Conservation (phyloP, 768 basidiomycete species). For the Kondoa malvinella region DNA sequence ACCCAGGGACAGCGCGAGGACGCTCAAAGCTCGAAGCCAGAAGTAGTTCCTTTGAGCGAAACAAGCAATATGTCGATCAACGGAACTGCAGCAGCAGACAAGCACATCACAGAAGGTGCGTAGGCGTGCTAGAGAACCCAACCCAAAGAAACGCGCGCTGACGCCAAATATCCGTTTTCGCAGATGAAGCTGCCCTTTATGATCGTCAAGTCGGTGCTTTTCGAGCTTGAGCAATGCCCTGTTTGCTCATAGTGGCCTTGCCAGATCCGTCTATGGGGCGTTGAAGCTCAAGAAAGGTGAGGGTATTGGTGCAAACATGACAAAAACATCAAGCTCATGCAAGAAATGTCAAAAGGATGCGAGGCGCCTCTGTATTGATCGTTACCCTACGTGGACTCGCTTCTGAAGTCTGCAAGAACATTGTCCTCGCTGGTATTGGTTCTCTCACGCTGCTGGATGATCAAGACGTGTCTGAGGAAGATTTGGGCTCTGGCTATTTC, state of each 20-base stretch:
- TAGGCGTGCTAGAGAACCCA: no score
- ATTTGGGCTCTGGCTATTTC: slow-evolving; percentile 83
- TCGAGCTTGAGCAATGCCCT: neutral
- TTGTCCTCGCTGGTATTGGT: slow-evolving; percentile 90
- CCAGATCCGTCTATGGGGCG: slow-evolving; percentile 87
- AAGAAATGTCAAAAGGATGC: slow-evolving; percentile 48
- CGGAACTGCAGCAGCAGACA: no score
- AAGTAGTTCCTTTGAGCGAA: no score
- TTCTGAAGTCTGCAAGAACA: slow-evolving; percentile 90
- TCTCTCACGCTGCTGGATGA: slow-evolving; percentile 68
- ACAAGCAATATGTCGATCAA: no score
- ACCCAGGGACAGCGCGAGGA: no score
- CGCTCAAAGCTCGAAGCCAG: no score
- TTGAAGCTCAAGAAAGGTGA: slow-evolving; percentile 90
- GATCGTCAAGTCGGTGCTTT: slow-evolving; percentile 44
- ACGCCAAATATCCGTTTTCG: no score
- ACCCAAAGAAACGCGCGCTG: no score
- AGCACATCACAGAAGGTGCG: no score
- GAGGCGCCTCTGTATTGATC: slow-evolving; percentile 51
- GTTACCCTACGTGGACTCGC: slow-evolving; percentile 32
- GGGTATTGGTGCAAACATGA: slow-evolving; percentile 16
- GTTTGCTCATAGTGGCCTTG: neutral
- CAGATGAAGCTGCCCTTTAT: slow-evolving; percentile 42
- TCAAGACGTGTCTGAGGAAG: slow-evolving; percentile 57
- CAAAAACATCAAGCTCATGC: neutral